Base-by-base conservation (phyloP, 1,284 basidiomycete species). In the Termitomyces sp. region DNA sequence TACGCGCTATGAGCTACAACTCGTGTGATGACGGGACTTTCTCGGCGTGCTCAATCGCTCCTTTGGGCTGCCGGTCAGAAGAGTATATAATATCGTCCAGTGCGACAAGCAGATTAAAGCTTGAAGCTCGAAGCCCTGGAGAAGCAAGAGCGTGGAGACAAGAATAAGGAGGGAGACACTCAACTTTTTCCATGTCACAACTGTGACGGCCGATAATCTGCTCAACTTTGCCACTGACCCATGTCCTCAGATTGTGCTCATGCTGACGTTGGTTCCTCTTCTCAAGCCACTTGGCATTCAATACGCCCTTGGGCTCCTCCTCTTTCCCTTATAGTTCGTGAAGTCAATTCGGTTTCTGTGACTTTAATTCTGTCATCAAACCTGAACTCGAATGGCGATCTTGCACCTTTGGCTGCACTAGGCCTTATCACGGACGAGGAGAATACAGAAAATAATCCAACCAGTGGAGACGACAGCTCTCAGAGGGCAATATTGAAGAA, bases 341-440 rank as follows among this genome's bases (percentile, higher is more conserved):
- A 91, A 72, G 83, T 91, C 50, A 89, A 89, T 31, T 90, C 88
- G 0, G 88, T 91, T 51, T 90, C 87, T 1, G 88, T 80, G 12
- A 87, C 88, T 0, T 90, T 92, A 67, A 78, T 87, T 55, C 78
- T 92, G 31, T 82, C 85, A 0, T 83, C 84, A 3, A 73, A 73
- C 34, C 69, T 79, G 58, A 70, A 70, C 55, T 48, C 61, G 19
- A 58, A 56, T 43, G 67, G 65, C 38, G 65, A 74, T 45, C 63
- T 72, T 45, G 75, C 78, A 52, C 67, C 72, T 38, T 77, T 55
- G 40, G 68, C 74, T 30, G 73, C 76, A n/a, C 70, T 79, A 19
- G 76, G 72, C 3, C 68, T 77, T 41, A 67, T 68, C 21, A 66
- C 67, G 5, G 68, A 66, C 17, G 75, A 77, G 21, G 76, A 76